Evolutionary conservation across 1,139 yeast species (phyloP), one percentile per base, ranked within the genome.

Genomic region (Eremothecium cymbalariae): DNA sequence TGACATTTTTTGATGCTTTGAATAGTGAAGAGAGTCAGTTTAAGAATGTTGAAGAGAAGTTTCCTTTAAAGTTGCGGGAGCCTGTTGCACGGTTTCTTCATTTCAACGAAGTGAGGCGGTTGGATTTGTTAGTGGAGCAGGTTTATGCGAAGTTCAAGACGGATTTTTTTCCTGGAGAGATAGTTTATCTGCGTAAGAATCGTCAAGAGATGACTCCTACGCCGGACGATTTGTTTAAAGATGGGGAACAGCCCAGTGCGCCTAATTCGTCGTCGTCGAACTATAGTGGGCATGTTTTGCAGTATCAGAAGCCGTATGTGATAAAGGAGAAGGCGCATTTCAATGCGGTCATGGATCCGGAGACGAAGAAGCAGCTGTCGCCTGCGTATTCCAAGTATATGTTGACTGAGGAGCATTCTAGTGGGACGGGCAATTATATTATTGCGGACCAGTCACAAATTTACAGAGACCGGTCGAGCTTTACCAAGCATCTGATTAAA

Each of bases 121-220:
- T 90, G 34, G 97, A 90, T 57, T 76, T 74, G 42, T 67, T 90
- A 32, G 95, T 86, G 4, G 97, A 90, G 58, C 82, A 79, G 42
- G 86, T 86, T 9, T 80, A 80, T 50, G 64, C 70, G 48, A 70
- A 70, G 32, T 84, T 88, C 62, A 82, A 82, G 47, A 73, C 70
- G 46, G 95, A 86, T 51, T 90, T 77, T 53, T 90, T 81, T 54
- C 96, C 96, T 0, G 97, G 97, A 6, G 98, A 90, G 57, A 65
- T 69, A 6, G 88, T 86, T 7, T 72, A 70, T 44, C 72, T 88
- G 33, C 71, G 75, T 11, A 51, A 45, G 32, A 40, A 38, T 22
- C 47, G 69, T 68, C 33, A 54, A 48, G 41, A 37, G 4, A 23
- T 30, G 31, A 25, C 38, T 14, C 23, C 25, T 15, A 25, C 33